Evolutionary conservation across 306 rosid genomes (phyloP), one percentile per base, ranked within the genome.

Genomic region (Carpinus fangiana): DNA sequence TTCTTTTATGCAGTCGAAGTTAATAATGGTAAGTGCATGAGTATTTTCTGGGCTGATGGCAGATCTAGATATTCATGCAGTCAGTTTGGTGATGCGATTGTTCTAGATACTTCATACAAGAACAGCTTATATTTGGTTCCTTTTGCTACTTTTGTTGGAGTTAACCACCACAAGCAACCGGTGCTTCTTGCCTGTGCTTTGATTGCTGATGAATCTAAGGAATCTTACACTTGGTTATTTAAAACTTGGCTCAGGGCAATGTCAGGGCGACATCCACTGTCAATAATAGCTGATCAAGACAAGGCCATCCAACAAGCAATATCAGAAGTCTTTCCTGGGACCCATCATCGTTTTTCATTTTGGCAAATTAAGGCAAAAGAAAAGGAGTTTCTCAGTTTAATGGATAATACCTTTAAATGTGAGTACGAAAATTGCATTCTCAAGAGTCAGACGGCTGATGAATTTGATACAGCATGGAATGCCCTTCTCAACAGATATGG

Each of bases 41-140:
- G 90, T 86, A 60, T 95, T 78, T 95, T 95, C 86, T 95, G 98
- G 98, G 97, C 98, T 34, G 98, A 95, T 84, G 98, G 98, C 69
- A 88, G 95, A 85, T 92, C 98, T 71, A 86, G 98, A 78, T 95
- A 91, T 82, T 92, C 97, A 69, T 88, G 93, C 85, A 90, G 96
- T 80, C 98, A 88, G 86, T 95, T 92, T 77, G 98, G 98, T 65
- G 98, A 95, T 89, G 88, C 84, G 73, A 79, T 95, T 41, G 86
- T 91, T 76, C 76, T 92, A 12, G 98, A 95, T 67, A 89, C 97
- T 43, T 92, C 98, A 17, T 95, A 92, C 70, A 80, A 97, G 55
- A 89, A 92, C 80, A 86, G 91, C 53, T 87, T 84, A 51, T 90
- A 85, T 89, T 59, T 84, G 87, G 97, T 90, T 38, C 98, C 98